A percentile compares a stretch with the other conserved stretches of the same genome.
phyloP scores from a whole-genome alignment of 495 filamentous ascomycete species.

The Astrothelium macrocarpum region DNA sequence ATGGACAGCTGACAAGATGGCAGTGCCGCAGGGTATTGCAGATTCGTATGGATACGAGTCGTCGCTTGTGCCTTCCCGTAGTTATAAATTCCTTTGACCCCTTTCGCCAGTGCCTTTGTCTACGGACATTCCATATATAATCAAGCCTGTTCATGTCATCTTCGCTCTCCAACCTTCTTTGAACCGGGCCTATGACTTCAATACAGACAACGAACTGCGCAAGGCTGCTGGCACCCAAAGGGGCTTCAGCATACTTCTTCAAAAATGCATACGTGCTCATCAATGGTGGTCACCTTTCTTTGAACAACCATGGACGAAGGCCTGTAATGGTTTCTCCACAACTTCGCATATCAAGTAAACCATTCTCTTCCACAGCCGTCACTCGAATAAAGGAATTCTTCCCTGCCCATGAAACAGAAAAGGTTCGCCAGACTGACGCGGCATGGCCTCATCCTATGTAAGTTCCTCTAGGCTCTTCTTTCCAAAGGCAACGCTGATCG shows the following conservation, averaged over 20 bases:
- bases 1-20: background rate
- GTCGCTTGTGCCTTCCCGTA: background rate
- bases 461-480: slow-evolving; percentile 10
- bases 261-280: background rate
- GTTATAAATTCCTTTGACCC: background rate
- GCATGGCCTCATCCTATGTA: slow-evolving; percentile 63
- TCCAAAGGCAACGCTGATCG: background rate
- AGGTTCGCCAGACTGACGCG: slow-evolving; percentile 32
- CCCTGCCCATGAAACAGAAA: background rate
- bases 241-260: background rate
- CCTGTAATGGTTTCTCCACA: background rate
- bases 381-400: background rate
- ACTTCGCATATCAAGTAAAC: background rate
- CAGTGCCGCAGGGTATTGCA: background rate
- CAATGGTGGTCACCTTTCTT: background rate
- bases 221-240: background rate
- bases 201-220: background rate
- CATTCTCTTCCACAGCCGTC: background rate
- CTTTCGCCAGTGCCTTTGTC: background rate
- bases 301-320: background rate
- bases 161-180: background rate
- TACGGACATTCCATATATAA: background rate
- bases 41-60: background rate
- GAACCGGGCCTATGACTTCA: background rate
- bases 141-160: background rate